These are phyloP conservation scores for Gossypium davidsonii DNA, from an alignment of 441 rosid species.

Conservation along the genomic window DNA sequence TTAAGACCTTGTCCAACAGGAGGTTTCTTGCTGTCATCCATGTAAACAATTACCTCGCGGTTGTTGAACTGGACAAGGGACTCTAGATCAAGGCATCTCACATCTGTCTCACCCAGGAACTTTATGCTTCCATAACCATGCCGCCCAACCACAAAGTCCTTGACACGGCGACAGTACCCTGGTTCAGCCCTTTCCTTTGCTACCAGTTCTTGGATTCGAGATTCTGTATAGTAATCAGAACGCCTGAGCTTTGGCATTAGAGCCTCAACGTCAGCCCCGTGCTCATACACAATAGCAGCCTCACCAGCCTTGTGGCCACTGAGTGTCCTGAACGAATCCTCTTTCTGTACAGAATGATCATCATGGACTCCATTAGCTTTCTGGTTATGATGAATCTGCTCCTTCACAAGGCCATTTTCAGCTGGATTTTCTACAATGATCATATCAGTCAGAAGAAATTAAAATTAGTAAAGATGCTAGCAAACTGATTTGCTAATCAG, in stretches of 20 bases:
- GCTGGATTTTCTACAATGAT: constrained; percentile 36
- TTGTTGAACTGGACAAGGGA: constrained; percentile 75
- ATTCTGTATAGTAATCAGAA: constrained; percentile 90
- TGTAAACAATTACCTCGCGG: constrained; percentile 90
- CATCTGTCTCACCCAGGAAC: constrained; percentile 87
- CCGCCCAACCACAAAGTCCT: constrained; percentile 86
- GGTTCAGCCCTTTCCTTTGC: constrained; percentile 83
- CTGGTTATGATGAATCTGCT: constrained; percentile 33
- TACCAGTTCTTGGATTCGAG: constrained; percentile 80
- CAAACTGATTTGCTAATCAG: neutral
- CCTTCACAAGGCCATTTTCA: constrained; percentile 44
- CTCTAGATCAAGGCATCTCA: constrained; percentile 75
- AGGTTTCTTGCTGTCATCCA: constrained; percentile 87
- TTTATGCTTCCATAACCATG: constrained; percentile 84
- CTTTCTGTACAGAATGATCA: constrained; percentile 46
- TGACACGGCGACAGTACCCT: constrained; percentile 66
- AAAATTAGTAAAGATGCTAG: neutral
- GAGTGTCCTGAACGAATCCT: constrained; percentile 48
- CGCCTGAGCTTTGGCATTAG: constrained; percentile 75
- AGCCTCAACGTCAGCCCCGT: constrained; percentile 83
- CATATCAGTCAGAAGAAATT: constrained; percentile 5
- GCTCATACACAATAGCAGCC: constrained; percentile 89
- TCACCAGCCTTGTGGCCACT: constrained; percentile 82
- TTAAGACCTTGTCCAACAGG: constrained; percentile 92
- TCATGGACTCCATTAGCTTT: constrained; percentile 52